Evolutionary conservation across 1,139 yeast genomes (phyloP), one percentile per base, ranked within the genome.

Genomic region (Candida dubliniensis): DNA sequence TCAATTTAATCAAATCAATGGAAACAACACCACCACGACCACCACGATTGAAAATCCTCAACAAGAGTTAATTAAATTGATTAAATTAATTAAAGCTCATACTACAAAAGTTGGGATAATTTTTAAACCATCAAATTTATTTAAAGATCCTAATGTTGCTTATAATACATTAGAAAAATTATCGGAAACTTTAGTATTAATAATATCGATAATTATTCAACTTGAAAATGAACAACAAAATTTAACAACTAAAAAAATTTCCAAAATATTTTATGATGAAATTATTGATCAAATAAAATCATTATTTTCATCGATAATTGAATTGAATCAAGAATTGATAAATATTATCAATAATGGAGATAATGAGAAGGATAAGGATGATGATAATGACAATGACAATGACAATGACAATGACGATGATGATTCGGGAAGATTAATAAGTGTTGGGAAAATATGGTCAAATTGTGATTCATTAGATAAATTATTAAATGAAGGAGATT

Each of bases 31-130:
- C 76, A 2, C 62, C 81, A 8, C 26, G 2, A 15, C 29, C 7
- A 8, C 31, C 8, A 57, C 63, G 27, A 72, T 77, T 3, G 56
- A 54, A 6, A 56, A 67, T 11, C 84, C 89, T 10, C 56, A 79
- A 18, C 69, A 65, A 12, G 95, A 87, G 54, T 58, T 87, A 25
- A 61, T 59, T 9, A 88, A 87, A 57, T 61, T 85, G 11, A 62
- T 80, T 30, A 71, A 76, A 46, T 66, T 88, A 36, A 69, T 84
- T n/a, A 81, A 76, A 60, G 93, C 96, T 1, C 91, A 87, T 59
- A 73, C 85, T 1, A 87, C 96, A 2, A 87, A 87, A 60, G 71
- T 86, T 2, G 96, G 95, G 5, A 80, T 88, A 34, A 77, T 88
- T 1, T 84, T 82, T 63, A 80, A 82, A 53, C 87, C 90, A 1